phyloP scores from a whole-genome alignment of 2,329 filamentous ascomycete genomes.

The Hyphodiscus sp. region DNA sequence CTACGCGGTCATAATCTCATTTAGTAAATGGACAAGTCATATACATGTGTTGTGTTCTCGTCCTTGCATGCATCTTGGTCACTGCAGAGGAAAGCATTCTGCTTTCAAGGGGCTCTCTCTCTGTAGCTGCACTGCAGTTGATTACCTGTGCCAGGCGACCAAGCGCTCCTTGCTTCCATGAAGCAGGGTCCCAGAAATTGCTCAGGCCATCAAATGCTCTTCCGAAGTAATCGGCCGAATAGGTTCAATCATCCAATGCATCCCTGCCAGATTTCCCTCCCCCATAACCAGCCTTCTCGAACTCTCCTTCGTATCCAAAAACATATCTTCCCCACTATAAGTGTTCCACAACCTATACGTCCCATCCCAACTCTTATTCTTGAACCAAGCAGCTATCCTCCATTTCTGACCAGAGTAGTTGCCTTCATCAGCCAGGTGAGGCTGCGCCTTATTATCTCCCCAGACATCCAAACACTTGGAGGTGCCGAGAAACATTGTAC shows the following conservation, averaged over 20 bases:
- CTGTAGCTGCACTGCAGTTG: no score
- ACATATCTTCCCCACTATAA: neutral
- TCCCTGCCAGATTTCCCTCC: neutral
- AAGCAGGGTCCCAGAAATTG: no score
- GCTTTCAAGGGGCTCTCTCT: neutral
- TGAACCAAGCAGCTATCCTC: neutral
- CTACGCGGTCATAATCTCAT: neutral
- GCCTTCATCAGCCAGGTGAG: neutral
- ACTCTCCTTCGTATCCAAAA: neutral
- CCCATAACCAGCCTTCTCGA: neutral
- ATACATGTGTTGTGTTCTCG: neutral
- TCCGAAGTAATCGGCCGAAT: neutral
- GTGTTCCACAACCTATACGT: neutral
- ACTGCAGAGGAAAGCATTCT: neutral
- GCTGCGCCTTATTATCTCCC: neutral
- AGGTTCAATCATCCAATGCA: neutral
- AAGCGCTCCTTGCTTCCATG: no score
- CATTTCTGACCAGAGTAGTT: neutral
- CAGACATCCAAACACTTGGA: neutral
- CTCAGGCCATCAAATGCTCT: neutral
- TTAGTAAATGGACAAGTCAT: neutral
- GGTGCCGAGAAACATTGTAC: neutral
- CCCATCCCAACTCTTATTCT: neutral
- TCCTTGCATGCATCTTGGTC: neutral
- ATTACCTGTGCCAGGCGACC: no score